Evolutionary conservation across 805 yeast genomes (phyloP).

Genomic region (Scheffersomyces ergatensis): DNA sequence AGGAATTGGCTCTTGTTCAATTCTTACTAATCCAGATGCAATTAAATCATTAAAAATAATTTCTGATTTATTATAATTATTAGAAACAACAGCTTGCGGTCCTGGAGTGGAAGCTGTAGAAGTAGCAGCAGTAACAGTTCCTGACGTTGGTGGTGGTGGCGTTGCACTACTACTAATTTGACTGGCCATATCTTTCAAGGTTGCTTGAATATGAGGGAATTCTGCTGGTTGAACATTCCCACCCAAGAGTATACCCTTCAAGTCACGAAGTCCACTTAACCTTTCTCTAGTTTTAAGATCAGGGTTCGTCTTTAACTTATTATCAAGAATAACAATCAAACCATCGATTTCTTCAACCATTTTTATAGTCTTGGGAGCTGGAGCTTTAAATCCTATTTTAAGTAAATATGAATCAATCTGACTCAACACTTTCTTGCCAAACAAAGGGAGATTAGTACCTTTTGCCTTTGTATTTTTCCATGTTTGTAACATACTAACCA

Average conservation of each 20-base stretch:
- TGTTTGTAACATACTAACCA: constrained; percentile 77
- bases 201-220: constrained; percentile 35
- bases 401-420: constrained; percentile 70
- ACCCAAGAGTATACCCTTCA: constrained; percentile 37
- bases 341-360: constrained; percentile 29
- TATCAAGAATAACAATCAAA: constrained; percentile 42
- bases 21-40: constrained; percentile 35
- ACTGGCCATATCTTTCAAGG: constrained; percentile 27
- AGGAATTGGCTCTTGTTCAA: constrained; percentile 39
- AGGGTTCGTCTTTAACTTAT: constrained; percentile 31
- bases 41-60: constrained; percentile 35
- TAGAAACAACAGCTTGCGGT: background rate
- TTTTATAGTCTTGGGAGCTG: background rate
- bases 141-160: constrained; percentile 5
- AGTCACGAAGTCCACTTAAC: constrained; percentile 42
- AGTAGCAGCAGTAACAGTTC: constrained; percentile 4
- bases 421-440: constrained; percentile 66
- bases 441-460: constrained; percentile 63
- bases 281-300: constrained; percentile 44
- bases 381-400: constrained; percentile 24
- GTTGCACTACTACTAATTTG: background rate
- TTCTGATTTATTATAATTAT: background rate
- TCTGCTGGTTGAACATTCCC: constrained; percentile 33
- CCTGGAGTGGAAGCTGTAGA: constrained; percentile 11
- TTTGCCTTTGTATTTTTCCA: constrained; percentile 74